phyloP scores from a whole-genome alignment of 2,329 filamentous ascomycete species.

The Canariomyces notabilis region DNA sequence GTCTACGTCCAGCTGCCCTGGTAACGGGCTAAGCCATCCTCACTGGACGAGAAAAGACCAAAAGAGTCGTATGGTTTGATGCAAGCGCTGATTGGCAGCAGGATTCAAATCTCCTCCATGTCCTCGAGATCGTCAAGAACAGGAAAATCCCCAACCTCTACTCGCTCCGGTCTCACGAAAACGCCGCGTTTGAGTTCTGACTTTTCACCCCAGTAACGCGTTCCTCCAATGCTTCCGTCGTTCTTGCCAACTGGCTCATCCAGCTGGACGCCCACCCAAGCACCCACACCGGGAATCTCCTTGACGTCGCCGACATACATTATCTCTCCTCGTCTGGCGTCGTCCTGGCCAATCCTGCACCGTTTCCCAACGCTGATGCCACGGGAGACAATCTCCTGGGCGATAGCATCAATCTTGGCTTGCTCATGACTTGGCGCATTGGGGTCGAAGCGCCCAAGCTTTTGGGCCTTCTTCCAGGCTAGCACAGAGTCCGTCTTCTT shows the following conservation, averaged over 20 bases:
- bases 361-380: constrained; percentile 60
- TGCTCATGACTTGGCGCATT: constrained; percentile 69
- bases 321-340: constrained; percentile 64
- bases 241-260: constrained; percentile 83
- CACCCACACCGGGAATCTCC: constrained; percentile 63
- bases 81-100: background rate
- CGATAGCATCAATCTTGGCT: constrained; percentile 62
- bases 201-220: constrained; percentile 64
- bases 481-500: constrained; percentile 82
- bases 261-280: constrained; percentile 70
- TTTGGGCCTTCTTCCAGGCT: constrained; percentile 91
- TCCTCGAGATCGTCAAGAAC: constrained; percentile 69
- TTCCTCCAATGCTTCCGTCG: constrained; percentile 60
- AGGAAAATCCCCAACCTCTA: constrained; percentile 71
- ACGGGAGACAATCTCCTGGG: constrained; percentile 64
- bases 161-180: constrained; percentile 72
- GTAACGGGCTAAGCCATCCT: too few relatives aligned
- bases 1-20: too few relatives aligned
- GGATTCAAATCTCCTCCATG: constrained; percentile 63
- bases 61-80: too few relatives aligned
- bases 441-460: constrained; percentile 94
- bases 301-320: constrained; percentile 68
- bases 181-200: constrained; percentile 66
- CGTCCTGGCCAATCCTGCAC: constrained; percentile 62
- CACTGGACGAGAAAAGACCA: too few relatives aligned